phyloP scores from a whole-genome alignment of 2,329 filamentous ascomycete genomes.

The Pseudocercospora pini-densiflorae region DNA sequence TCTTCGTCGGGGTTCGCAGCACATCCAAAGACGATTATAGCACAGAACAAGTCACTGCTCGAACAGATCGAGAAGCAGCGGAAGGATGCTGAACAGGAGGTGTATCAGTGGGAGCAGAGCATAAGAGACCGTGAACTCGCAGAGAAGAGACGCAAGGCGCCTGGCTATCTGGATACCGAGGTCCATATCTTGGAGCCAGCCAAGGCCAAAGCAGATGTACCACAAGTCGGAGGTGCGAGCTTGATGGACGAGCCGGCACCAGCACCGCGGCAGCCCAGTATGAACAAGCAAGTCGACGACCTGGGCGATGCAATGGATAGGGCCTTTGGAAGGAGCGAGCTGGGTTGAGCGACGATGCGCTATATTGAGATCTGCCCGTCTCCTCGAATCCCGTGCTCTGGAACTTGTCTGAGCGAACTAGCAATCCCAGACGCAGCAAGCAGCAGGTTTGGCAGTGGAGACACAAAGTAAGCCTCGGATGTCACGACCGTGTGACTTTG shows the following conservation, averaged over 20 bases:
- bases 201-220: slow-evolving; percentile 41
- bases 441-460: background rate
- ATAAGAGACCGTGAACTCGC: slow-evolving; percentile 70
- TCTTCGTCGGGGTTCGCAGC: slow-evolving; percentile 78
- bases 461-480: background rate
- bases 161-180: slow-evolving; percentile 80
- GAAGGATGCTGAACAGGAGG: slow-evolving; percentile 67
- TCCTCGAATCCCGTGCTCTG: background rate
- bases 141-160: slow-evolving; percentile 78
- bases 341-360: slow-evolving; percentile 28
- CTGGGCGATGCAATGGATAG: slow-evolving; percentile 43
- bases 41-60: slow-evolving; percentile 78
- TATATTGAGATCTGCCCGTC: background rate
- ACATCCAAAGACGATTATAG: slow-evolving; percentile 83
- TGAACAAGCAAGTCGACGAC: slow-evolving; percentile 36
- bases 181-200: slow-evolving; percentile 71
- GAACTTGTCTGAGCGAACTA: background rate
- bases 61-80: slow-evolving; percentile 73
- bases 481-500: background rate
- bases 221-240: slow-evolving; percentile 22
- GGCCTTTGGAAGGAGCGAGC: slow-evolving; percentile 41
- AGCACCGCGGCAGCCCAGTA: slow-evolving; percentile 13
- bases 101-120: slow-evolving; percentile 71
- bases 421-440: background rate
- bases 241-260: slow-evolving; percentile 33